A percentile compares a stretch with the other conserved stretches of the same genome.
phyloP scores from a whole-genome alignment of 805 yeast genomes.

The Wickerhamiella vanderwaltii region DNA sequence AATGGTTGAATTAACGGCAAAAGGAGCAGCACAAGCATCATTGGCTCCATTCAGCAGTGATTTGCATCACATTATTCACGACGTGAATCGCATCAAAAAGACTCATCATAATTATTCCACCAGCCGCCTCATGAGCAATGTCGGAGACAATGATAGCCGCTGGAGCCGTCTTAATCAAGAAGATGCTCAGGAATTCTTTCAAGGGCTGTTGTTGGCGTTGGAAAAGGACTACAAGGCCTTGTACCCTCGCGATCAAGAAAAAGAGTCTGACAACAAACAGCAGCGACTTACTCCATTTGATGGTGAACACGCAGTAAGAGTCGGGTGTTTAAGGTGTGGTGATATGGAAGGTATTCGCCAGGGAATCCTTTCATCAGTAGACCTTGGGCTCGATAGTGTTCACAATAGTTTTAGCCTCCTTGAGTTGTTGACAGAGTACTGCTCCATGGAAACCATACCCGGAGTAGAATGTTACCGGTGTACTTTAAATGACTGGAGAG shows the following conservation, averaged over 20 bases:
- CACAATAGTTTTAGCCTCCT: slow-evolving; percentile 16
- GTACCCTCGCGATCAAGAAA: slow-evolving; percentile 9
- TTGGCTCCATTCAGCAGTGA: slow-evolving; percentile 18
- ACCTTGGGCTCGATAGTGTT: slow-evolving; percentile 22
- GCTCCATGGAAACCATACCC: slow-evolving; percentile 68
- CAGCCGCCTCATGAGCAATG: slow-evolving; percentile 17
- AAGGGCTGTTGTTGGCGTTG: slow-evolving; percentile 31
- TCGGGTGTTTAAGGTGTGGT: slow-evolving; percentile 83
- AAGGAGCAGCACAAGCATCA: slow-evolving; percentile 25
- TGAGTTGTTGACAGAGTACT: slow-evolving; percentile 24
- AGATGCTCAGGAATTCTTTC: slow-evolving; percentile 95
- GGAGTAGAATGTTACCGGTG: slow-evolving; percentile 94
- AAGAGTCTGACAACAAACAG: slow-evolving; percentile 3
- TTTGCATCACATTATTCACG: slow-evolving; percentile 19
- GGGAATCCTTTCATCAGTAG: slow-evolving; percentile 44
- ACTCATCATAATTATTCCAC: slow-evolving; percentile 24
- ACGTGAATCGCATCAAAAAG: slow-evolving; percentile 24
- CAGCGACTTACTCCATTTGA: slow-evolving; percentile 79
- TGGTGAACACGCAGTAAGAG: slow-evolving; percentile 76
- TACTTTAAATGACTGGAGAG: slow-evolving; percentile 39
- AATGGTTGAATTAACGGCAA: slow-evolving; percentile 43
- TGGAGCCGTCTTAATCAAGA: slow-evolving; percentile 83
- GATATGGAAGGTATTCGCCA: slow-evolving; percentile 87
- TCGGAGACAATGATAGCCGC: slow-evolving; percentile 36
- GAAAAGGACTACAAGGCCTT: slow-evolving; percentile 24